Evolutionary conservation across 495 filamentous ascomycete species (phyloP).

Genomic region (Aspergillus leporis): DNA sequence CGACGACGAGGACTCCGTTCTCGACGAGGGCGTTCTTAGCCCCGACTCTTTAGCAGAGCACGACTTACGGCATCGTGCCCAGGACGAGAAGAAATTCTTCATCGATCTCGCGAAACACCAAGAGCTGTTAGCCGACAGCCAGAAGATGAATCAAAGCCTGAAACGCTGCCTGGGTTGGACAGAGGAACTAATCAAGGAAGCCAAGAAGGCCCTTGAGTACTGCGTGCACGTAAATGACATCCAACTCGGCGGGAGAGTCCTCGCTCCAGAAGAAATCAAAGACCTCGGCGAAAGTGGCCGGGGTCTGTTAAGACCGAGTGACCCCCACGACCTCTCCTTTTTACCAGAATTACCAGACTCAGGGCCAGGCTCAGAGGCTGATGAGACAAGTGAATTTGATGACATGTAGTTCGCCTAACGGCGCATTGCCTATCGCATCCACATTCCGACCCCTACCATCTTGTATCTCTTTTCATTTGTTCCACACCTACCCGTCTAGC

Average conservation of each 20-base stretch:
- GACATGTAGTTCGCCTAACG: background rate
- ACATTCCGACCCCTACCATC: background rate
- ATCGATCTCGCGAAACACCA: constrained; percentile 88
- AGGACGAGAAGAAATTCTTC: constrained; percentile 75
- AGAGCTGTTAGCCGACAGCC: constrained; percentile 80
- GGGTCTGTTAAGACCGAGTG: constrained; percentile 35
- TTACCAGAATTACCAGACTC: background rate
- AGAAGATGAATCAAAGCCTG: constrained; percentile 91
- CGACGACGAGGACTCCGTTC: constrained; percentile 44
- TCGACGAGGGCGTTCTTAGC: constrained; percentile 34
- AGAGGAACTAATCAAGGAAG: constrained; percentile 86
- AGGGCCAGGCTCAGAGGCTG: background rate
- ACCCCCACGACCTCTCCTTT: background rate
- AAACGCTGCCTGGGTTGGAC: constrained; percentile 84
- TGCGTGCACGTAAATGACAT: constrained; percentile 73
- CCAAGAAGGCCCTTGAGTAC: constrained; percentile 82
- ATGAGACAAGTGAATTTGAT: background rate
- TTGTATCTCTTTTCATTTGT: constrained; percentile 1
- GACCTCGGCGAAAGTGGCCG: constrained; percentile 48
- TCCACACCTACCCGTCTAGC: background rate
- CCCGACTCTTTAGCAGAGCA: constrained; percentile 41
- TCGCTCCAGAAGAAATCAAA: constrained; percentile 64
- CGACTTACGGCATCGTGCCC: constrained; percentile 41
- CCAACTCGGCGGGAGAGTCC: constrained; percentile 78
- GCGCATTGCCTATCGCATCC: background rate